Evolutionary conservation across 768 basidiomycete genomes (phyloP), one percentile per base, ranked within the genome.

Genomic region (Agrocybe praecox): DNA sequence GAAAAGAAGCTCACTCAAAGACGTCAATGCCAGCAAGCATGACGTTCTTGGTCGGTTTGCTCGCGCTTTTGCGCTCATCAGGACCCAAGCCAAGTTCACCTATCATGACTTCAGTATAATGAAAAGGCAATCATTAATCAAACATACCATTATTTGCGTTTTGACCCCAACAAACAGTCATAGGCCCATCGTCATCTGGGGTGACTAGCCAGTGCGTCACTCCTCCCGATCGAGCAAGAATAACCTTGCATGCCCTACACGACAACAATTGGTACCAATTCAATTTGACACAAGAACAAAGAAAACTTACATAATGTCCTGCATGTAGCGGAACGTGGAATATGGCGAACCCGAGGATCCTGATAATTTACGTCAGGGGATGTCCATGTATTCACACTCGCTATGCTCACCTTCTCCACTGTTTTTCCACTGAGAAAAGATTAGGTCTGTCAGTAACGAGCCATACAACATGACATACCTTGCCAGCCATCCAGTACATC

Each of bases 281-380:
- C 56, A 24, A 12, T 52, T 26, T 12, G 26, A 29, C n/a, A n/a
- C n/a, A 53, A 18, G 21, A 46, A n/a, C 24, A 36, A 3, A 34
- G 34, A 33, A 18, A 26, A 67, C 84, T 34, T 54, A 89, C 94
- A 89, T 86, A 70, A 95, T 86, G 51, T 96, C 95, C 46, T 89
- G 90, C 68, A 96, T 87, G 66, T 82, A 86, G 50, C 92, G 85
- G 79, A 96, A 96, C 1, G 87, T 84, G 0, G 93, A 93, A 69
- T 89, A 96, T 0, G 93, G 92, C 22, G 91, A 93, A 11, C 93
- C 93, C 15, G 84, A 84, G n/a, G 94, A 95, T 22, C 93, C 91
- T 90, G 33, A 40, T 11, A 42, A 42, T 34, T 46, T n/a, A 36
- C 14, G 36, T 53, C 21, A 53, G 51, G 24, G 18, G 36, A 26